Base-by-base conservation (phyloP, 164 flowering plant genomes). In the Liriodendron chinense region DNA sequence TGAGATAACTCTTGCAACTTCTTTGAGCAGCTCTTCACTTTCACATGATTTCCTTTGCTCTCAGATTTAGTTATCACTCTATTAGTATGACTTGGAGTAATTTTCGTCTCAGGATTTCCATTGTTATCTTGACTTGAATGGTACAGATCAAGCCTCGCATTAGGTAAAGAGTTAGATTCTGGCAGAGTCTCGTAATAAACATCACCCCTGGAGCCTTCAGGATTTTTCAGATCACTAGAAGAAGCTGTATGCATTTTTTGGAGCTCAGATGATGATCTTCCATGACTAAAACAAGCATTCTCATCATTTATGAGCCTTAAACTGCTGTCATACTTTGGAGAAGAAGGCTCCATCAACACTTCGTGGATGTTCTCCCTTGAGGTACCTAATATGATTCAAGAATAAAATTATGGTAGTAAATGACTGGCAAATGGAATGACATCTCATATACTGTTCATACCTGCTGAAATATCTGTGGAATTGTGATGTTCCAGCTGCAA, bases 1-100 rank as follows among this genome's bases (percentile, higher is more conserved):
- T 94, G 99, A 82, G 99, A 94, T 16, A 78, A 53, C 74, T 94
- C 97, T 73, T 78, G 89, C 73, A 84, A 82, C 71, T 18, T 72
- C 71, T 81, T 79, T 68, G 56, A 9, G 49, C 50, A 49, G 47
- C 71, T 62, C 70, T 81, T 78, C 50, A 26, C 72, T 64, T 79
- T 79, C 47, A 34, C 21, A 73, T 16, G 62, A 71, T 62, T 76
- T 70, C 70, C 79, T 74, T 81, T 81, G 65, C 23, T 26, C 20
- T 47, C 71, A 28, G 9, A 49, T 50, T 21, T 50, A 65, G 64
- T 26, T 73, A 76, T 24, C 48, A 47, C 69, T 61, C 12, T 61
- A 34, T 77, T 69, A 26, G 69, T 43, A 75, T 43, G 18, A 28
- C 14, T 47, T 48, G 47, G 12, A 63, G 76, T 78, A 68, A 22